Percentiles rank a stretch among this genome's conserved stretches.
These are phyloP conservation scores for Aspergillus sp. DNA, from an alignment of 2,329 filamentous ascomycete species.

Conservation along the genomic window DNA sequence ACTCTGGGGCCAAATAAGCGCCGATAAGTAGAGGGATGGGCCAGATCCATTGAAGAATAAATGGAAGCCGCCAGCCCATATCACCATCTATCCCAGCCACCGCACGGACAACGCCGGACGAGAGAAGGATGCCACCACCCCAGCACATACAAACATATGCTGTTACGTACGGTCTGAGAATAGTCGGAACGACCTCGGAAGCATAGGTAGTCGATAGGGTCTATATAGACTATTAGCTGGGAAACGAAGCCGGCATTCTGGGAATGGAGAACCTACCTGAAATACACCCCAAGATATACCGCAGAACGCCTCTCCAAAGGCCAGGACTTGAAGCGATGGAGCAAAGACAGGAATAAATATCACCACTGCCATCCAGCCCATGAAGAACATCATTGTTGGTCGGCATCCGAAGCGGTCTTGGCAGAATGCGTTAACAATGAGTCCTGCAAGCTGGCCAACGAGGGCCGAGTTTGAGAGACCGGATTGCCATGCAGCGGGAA, in stretches of 20 bases:
- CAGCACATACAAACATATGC: slow-evolving; percentile 30
- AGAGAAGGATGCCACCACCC: slow-evolving; percentile 26
- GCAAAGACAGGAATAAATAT: slow-evolving; percentile 20
- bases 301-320: slow-evolving; percentile 9
- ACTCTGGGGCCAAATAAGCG: slow-evolving; percentile 31
- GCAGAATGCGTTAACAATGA: slow-evolving; percentile 22
- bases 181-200: slow-evolving; percentile 31
- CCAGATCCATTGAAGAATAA: slow-evolving; percentile 22
- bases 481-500: slow-evolving; percentile 30
- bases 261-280: background rate
- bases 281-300: slow-evolving; percentile 17
- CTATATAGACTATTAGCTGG: background rate
- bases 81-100: slow-evolving; percentile 18
- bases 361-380: slow-evolving; percentile 8
- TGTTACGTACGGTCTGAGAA: slow-evolving; percentile 30
- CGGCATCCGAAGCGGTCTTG: slow-evolving; percentile 29
- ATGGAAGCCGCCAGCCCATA: slow-evolving; percentile 19
- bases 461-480: slow-evolving; percentile 21
- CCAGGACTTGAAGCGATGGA: slow-evolving; percentile 4
- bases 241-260: background rate
- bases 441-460: slow-evolving; percentile 21
- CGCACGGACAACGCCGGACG: slow-evolving; percentile 25
- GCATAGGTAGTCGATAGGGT: slow-evolving; percentile 24
- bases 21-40: slow-evolving; percentile 24
- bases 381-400: slow-evolving; percentile 22